Conservation (phyloP, 441 rosid genomes). For the Hura crepitans region DNA sequence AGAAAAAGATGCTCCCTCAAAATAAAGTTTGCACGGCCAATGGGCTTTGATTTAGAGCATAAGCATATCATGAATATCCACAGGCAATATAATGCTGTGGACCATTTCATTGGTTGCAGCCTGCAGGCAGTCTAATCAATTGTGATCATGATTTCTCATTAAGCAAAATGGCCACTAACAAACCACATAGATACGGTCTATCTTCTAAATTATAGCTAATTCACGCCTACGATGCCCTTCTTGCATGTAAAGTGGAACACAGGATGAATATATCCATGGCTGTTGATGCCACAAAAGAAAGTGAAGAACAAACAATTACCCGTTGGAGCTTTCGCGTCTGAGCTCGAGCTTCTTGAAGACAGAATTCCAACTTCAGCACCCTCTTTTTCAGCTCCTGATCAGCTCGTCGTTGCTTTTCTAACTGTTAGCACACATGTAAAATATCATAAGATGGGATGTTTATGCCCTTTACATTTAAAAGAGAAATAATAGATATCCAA, state of each 20-base stretch:
- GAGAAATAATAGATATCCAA: neutral
- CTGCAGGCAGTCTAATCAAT: neutral
- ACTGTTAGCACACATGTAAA: constrained; percentile 38
- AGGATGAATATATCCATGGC: neutral
- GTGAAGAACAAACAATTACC: constrained; percentile 36
- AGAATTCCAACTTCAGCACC: constrained; percentile 83
- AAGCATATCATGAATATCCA: neutral
- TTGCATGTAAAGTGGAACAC: neutral
- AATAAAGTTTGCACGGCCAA: neutral
- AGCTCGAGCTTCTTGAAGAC: constrained; percentile 86
- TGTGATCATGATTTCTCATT: neutral
- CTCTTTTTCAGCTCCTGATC: constrained; percentile 89
- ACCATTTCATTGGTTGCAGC: constrained; percentile 8
- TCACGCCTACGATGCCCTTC: neutral
- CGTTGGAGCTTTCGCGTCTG: constrained; percentile 83
- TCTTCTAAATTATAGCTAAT: neutral
- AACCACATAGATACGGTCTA: neutral
- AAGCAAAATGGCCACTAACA: neutral
- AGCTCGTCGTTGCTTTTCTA: constrained; percentile 78
- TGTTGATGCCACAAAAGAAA: neutral
- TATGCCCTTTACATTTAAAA: neutral
- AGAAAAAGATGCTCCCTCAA: neutral
- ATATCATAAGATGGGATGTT: constrained; percentile 15
- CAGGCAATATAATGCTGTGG: neutral
- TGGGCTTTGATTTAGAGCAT: neutral